These are phyloP conservation scores for Pholiota microspora DNA, from an alignment of 768 basidiomycete species.

Conservation along the genomic window DNA sequence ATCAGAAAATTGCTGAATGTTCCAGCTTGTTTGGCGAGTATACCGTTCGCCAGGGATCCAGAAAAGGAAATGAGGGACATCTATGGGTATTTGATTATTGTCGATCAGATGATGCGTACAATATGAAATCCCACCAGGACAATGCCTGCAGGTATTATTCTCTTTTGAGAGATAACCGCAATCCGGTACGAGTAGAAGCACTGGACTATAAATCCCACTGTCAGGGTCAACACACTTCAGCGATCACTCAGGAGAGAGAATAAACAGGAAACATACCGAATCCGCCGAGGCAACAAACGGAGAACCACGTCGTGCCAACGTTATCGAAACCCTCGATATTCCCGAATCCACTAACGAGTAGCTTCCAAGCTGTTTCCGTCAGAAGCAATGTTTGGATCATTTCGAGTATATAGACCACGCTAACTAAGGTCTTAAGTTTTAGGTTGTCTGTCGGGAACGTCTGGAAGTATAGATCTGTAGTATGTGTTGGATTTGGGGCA, in stretches of 20 bases:
- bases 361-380: not conserved
- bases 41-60: no score
- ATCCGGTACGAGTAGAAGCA: constrained; percentile 1
- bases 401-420: not conserved
- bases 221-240: not conserved
- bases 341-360: not conserved
- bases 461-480: not conserved
- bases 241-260: not conserved
- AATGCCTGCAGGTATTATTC: not conserved
- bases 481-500: no score
- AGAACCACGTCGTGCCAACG: not conserved
- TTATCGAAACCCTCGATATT: not conserved
- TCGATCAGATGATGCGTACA: not conserved
- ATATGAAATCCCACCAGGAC: not conserved
- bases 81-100: no score
- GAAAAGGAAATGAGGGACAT: no score
- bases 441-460: not conserved
- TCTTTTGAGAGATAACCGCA: not conserved
- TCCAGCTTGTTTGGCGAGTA: no score
- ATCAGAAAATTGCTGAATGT: no score
- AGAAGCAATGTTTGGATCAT: not conserved
- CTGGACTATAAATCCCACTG: not conserved
- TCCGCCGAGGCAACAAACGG: not conserved
- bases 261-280: not conserved
- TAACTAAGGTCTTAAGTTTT: not conserved